Base-by-base conservation (phyloP, 306 rosid species). In the Ammopiptanthus mongolicus region DNA sequence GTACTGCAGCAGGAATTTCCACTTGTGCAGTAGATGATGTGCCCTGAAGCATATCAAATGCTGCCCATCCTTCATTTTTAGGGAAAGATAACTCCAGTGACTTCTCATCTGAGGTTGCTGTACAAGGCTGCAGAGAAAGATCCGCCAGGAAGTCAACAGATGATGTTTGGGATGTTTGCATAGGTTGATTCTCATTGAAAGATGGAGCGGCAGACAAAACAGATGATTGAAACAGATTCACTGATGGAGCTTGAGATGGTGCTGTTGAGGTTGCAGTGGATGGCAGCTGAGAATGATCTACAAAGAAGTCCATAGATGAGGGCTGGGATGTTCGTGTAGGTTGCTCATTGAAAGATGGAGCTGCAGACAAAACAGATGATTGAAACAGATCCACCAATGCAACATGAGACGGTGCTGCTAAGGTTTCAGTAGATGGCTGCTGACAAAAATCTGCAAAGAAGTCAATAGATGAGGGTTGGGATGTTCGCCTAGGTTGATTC, bases 41-140 rank as follows among this genome's bases (percentile, higher is more conserved):
- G 60, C 82, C 28, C 67, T 80, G 88, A 57, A 88, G 97, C 7
- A 47, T 55, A 73, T 92, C 96, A 85, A 92, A 90, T 18, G 92
- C 87, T 48, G 97, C 97, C 97, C 97, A 92, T 52, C 94, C 96
- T 77, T 85, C 92, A 79, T 80, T 88, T 82, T 66, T 78, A 46
- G 92, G 87, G 59, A 75, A 69, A 78, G 84, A 78, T 44, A 78
- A 65, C 36, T 83, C 83, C 13, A 47, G 82, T 25, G 78, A 19
- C 68, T 65, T 82, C 15, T 80, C 83, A 74, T 79, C 78, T 29
- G 65, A 80, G 74, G 81, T 65, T 72, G 80, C 29, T 66, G 82
- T 25, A 61, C 86, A 62, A 59, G 80, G 85, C 75, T 69, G 85
- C 75, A 67, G 83, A 78, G 79, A 64, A 74, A 74, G 23, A 65